Evolutionary conservation across 805 yeast species (phyloP).

Genomic region (Priceomyces melissophilus): DNA sequence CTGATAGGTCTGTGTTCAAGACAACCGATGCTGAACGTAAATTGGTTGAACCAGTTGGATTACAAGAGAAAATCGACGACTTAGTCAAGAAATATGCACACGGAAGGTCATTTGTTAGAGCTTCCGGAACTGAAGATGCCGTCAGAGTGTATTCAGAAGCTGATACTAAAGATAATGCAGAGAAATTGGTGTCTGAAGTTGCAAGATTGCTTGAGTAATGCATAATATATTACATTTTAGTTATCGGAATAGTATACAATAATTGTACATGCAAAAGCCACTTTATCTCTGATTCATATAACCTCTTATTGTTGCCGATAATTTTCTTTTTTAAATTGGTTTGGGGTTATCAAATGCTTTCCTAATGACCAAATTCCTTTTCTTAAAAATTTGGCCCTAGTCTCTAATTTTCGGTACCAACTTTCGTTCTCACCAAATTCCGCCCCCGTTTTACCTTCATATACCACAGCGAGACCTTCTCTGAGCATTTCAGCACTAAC

Average conservation of each 20-base stretch:
- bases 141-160: conserved; percentile 96
- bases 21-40: conserved; percentile 91
- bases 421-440: conserved; percentile 80
- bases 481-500: conserved; percentile 85
- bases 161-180: conserved; percentile 32
- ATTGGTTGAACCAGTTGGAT: conserved; percentile 69
- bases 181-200: conserved; percentile 25
- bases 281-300: not conserved
- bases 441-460: conserved; percentile 77
- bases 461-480: conserved; percentile 80
- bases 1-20: conserved; percentile 72
- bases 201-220: conserved; percentile 21
- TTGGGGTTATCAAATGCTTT: conserved; percentile 62
- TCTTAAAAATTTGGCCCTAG: conserved; percentile 50
- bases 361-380: conserved; percentile 70
- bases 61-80: conserved; percentile 70
- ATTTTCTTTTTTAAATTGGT: conserved; percentile 62
- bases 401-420: conserved; percentile 58
- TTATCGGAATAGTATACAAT: not conserved
- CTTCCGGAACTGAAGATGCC: conserved; percentile 97
- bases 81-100: conserved; percentile 50
- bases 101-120: conserved; percentile 92
- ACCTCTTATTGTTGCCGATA: conserved; percentile 8
- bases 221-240: not conserved
- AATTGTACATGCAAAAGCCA: not conserved